Evolutionary conservation across 2,329 filamentous ascomycete species (phyloP), one percentile per base, ranked within the genome.

Genomic region (Sarocladium strictum): DNA sequence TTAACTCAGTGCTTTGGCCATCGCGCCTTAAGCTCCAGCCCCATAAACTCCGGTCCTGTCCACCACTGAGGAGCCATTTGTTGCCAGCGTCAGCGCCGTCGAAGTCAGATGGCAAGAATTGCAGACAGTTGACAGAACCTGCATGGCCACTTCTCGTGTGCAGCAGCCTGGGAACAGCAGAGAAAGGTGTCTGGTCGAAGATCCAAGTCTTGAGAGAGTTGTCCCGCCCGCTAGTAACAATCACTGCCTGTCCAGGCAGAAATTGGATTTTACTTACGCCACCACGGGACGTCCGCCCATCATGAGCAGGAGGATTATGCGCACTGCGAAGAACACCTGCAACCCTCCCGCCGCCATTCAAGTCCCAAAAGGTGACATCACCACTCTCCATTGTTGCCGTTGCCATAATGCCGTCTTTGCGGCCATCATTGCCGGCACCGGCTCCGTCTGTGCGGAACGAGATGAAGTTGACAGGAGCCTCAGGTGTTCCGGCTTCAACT

Each of bases 181-280:
- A 94, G 67, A 96, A 96, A 0, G 93, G 92, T 0, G 86, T 86
- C 67, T 95, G 87, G 64, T 97, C 93, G 62, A 97, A 96, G 58
- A 97, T 94, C 93, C 93, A 97, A 4, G 91, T 92, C 67, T 93
- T 95, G 56, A 99, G 75, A 10, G 92, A 90, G 70, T 99, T 99
- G 68, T 99, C 94, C 49, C 89, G 78, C 3, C 94, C 95, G 59
- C 90, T 94, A 10, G 91, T 96, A 26, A 97, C 77, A 40, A 99
- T 81, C 2, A 97, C 87, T 4, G 90, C 88, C 67, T 99, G 95
- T 0, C 92, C 93, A 15, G 86, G 76, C 11, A 99, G 76, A 63
- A 99, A 99, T 63, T 97, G 90, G 19, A 96, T 76, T 65, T 89
- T 92, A 73, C 85, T 95, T 47, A 97, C 82, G 3, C 92, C 93